Evolutionary conservation across 768 basidiomycete species (phyloP), one percentile per base, ranked within the genome.

Genomic region (Russula griseocarnosa): DNA sequence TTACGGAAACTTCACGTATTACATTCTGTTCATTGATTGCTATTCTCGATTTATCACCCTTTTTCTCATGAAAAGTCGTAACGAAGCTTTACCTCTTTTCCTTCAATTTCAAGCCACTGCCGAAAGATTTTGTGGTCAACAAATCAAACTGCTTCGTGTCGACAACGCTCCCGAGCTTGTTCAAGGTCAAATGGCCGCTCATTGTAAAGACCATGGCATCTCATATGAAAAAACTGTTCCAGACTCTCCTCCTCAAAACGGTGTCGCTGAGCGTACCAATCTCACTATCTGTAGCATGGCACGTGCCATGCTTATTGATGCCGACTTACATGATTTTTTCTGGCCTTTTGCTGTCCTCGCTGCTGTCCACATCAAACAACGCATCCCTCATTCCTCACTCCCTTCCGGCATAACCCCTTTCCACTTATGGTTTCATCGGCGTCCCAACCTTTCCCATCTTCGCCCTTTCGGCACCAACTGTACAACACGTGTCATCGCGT

Each of bases 401-500:
- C 30, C 30, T 5, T 30, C 30, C 7, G 30, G 30, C 6, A 6
- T 30, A 3, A 30, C 30, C 7, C 30, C 30, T 6, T 30, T 30
- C 5, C 6, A 5, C 30, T 6, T 30, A 1, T 30, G 30, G 30
- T 30, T 30, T 6, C 30, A 30, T 6, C 30, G 5, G 4, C 5
- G 30, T 6, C 30, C 30, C 1, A 30, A 30, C 5, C 30, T 30
- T 30, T 3, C 30, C 30, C 30, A 30, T 6, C 30, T 30, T 6
- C 30, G 30, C 6, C 30, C 5, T 3, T 30, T 30, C 5, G 30
- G 30, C 5, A 3, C 30, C 30, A 5, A 0, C 4, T 30, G 30
- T 5, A 30, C 30, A 1, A 6, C 30, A 1, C 30, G 30, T 5
- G 7, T 30, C 5, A 0, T 30, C 1, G 7, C 30, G 1, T 1